These are phyloP conservation scores for Botrytis medusae DNA, from an alignment of 2,329 filamentous ascomycete genomes.

Conservation along the genomic window DNA sequence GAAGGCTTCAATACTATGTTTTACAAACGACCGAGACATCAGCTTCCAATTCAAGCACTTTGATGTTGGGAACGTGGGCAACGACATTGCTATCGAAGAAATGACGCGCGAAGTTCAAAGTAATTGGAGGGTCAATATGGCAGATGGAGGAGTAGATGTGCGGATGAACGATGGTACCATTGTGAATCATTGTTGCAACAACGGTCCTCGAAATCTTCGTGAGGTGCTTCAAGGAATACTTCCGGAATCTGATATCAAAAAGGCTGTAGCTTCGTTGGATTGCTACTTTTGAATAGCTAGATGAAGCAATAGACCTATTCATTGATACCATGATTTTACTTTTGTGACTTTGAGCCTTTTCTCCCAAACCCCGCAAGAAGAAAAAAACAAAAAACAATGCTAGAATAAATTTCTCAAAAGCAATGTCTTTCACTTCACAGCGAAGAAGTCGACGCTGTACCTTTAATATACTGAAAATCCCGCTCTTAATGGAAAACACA, in stretches of 20 bases:
- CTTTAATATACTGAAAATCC: background rate
- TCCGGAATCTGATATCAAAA: background rate
- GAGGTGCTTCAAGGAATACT: slow-evolving; percentile 13
- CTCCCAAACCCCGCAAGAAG: too few relatives aligned
- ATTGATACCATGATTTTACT: background rate
- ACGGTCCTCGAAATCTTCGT: slow-evolving; percentile 10
- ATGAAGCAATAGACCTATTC: background rate
- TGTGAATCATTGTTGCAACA: background rate
- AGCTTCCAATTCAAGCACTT: slow-evolving; percentile 9
- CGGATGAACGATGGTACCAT: slow-evolving; percentile 9
- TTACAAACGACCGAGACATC: background rate
- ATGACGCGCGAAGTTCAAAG: slow-evolving; percentile 15
- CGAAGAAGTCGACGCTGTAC: background rate
- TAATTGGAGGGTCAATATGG: slow-evolving; percentile 10
- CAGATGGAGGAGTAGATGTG: slow-evolving; percentile 8
- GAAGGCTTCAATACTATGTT: slow-evolving; percentile 1
- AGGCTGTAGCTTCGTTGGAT: background rate
- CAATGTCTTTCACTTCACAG: background rate
- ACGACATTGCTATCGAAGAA: slow-evolving; percentile 12
- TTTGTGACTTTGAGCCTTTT: background rate
- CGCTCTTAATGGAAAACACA: background rate
- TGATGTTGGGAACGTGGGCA: slow-evolving; percentile 14
- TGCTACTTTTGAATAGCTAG: slow-evolving; percentile 19
- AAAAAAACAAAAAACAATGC: too few relatives aligned
- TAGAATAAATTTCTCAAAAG: background rate